phyloP scores from a whole-genome alignment of 768 basidiomycete species.

The Leccinum longicurvipes region DNA sequence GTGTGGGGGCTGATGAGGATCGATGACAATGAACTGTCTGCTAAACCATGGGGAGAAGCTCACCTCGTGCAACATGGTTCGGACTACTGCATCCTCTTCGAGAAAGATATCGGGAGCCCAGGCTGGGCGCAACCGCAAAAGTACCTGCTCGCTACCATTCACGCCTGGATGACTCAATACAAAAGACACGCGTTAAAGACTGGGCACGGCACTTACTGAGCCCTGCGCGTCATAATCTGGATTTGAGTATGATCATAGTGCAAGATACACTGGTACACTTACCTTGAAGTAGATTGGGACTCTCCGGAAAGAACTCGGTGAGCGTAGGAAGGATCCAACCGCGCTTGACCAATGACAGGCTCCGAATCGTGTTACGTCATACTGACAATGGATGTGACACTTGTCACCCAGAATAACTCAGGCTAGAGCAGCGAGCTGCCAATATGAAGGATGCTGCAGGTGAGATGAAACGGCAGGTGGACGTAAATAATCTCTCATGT shows the following conservation, averaged over 20 bases:
- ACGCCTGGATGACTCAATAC: conserved; percentile 47
- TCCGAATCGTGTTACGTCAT: too few species aligned
- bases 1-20: conserved; percentile 65
- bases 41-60: conserved; percentile 3
- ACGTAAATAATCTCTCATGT: too few species aligned
- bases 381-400: too few species aligned
- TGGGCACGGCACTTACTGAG: conserved; percentile 33
- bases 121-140: conserved; percentile 74
- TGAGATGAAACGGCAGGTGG: too few species aligned
- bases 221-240: conserved; percentile 21
- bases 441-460: too few species aligned
- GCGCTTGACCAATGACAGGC: too few species aligned
- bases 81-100: conserved; percentile 70
- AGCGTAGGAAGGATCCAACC: conserved; percentile 75
- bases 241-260: conserved; percentile 6
- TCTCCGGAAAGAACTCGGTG: conserved; percentile 86
- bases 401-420: too few species aligned
- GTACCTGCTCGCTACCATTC: conserved; percentile 79
- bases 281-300: conserved; percentile 72
- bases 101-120: conserved; percentile 67
- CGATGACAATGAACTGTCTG: background rate
- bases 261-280: conserved; percentile 19
- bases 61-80: conserved; percentile 91
- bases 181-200: background rate
- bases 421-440: too few species aligned